Conservation (phyloP, 441 rosid genomes). For the Metrosideros polymorpha region DNA sequence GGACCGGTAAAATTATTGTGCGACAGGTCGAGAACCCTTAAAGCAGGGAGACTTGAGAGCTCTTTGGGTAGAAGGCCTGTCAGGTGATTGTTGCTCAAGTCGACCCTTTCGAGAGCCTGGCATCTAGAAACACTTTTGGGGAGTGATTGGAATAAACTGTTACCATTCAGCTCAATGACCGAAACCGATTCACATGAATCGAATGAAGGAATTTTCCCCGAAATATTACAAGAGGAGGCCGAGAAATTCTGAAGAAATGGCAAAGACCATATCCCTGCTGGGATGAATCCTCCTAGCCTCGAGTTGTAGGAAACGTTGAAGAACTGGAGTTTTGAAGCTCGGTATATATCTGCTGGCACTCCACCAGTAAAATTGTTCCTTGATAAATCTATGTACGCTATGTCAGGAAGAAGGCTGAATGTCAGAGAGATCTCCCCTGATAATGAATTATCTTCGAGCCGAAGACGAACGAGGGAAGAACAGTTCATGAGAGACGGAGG, state of each 20-base stretch:
- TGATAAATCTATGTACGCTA: conserved; percentile 70
- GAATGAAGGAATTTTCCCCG: conserved; percentile 55
- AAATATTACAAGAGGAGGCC: conserved; percentile 52
- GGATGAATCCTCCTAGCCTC: conserved; percentile 53
- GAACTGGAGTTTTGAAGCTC: conserved; percentile 55
- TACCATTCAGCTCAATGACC: conserved; percentile 50
- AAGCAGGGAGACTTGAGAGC: conserved; percentile 41
- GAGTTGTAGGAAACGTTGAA: conserved; percentile 69
- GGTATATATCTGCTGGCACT: conserved; percentile 49
- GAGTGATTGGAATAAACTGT: conserved; percentile 44
- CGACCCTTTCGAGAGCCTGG: conserved; percentile 33
- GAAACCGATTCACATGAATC: conserved; percentile 47
- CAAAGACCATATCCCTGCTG: conserved; percentile 48
- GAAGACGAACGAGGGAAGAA: conserved; percentile 71
- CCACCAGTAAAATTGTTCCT: conserved; percentile 70
- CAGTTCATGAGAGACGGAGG: conserved; percentile 63
- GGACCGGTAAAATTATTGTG: conserved; percentile 56
- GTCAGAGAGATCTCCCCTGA: conserved; percentile 70
- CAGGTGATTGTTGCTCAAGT: conserved; percentile 45
- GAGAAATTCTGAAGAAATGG: conserved; percentile 75
- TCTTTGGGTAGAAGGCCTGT: conserved; percentile 47
- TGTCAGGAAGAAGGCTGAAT: conserved; percentile 47
- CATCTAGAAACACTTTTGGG: conserved; percentile 53
- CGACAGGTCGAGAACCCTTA: conserved; percentile 56
- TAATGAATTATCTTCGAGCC: conserved; percentile 79